A percentile compares a stretch with the other conserved stretches of the same genome.
phyloP scores from a whole-genome alignment of 768 basidiomycete species.

The Termitomyces sp. region DNA sequence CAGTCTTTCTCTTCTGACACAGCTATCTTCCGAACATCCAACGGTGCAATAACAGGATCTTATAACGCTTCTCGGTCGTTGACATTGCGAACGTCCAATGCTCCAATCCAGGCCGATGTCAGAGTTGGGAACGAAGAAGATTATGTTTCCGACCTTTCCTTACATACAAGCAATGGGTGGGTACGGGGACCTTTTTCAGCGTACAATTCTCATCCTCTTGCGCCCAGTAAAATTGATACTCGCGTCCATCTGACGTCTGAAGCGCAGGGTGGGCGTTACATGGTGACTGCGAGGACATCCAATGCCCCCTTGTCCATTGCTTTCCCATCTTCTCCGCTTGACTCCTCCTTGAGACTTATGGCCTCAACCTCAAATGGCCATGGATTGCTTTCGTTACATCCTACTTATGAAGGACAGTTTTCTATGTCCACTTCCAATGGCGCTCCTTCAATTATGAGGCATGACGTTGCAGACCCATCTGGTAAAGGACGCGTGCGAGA shows the following conservation, averaged over 20 bases:
- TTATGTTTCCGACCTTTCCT: constrained; percentile 20
- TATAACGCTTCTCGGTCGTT: constrained; percentile 36
- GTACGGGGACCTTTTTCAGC: constrained; percentile 5
- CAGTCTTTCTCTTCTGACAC: constrained; percentile 20
- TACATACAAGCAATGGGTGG: constrained; percentile 42
- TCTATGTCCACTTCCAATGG: constrained; percentile 15
- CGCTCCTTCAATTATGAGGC: constrained; percentile 4
- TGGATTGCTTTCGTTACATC: constrained; percentile 27
- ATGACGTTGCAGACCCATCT: constrained; percentile 18
- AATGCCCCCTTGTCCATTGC: constrained; percentile 29
- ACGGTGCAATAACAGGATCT: constrained; percentile 38
- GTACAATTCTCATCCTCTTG: not conserved
- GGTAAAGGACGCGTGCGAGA: constrained; percentile 19
- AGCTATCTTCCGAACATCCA: constrained; percentile 20
- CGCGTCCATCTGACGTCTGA: constrained; percentile 29
- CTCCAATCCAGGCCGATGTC: constrained; percentile 34
- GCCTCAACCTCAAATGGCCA: constrained; percentile 31
- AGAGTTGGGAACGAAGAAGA: constrained; percentile 27
- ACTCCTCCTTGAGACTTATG: constrained; percentile 27
- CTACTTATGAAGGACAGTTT: constrained; percentile 36
- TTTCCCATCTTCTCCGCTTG: constrained; percentile 30
- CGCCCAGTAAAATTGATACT: constrained; percentile 29
- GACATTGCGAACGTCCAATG: constrained; percentile 37
- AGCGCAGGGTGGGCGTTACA: constrained; percentile 27
- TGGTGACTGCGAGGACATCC: constrained; percentile 25